Conservation (phyloP, 345 rosid genomes). For the Eutrema heterophyllum region DNA sequence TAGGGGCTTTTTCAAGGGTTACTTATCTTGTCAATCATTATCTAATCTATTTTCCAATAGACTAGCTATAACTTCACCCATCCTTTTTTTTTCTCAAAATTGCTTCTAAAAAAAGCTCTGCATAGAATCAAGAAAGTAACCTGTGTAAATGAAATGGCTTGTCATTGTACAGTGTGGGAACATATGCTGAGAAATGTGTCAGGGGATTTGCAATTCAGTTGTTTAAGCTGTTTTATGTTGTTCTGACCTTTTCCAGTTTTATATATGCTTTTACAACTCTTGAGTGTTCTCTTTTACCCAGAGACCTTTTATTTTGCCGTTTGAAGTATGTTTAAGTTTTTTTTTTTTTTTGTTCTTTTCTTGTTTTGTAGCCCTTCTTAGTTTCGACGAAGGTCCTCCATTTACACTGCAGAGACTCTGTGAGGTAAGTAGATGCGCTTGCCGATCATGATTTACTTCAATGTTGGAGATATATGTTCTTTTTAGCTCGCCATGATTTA, state of each 20-base stretch:
- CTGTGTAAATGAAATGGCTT: neutral
- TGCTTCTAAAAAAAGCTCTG: neutral
- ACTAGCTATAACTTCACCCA: neutral
- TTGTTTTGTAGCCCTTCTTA: conserved; percentile 53
- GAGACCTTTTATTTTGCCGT: neutral
- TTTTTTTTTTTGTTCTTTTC: conserved; percentile 1
- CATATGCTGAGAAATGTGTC: neutral
- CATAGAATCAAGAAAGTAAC: neutral
- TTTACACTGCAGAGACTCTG: conserved; percentile 94
- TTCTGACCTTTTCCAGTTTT: neutral
- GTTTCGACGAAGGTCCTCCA: conserved; percentile 85
- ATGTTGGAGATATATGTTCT: neutral
- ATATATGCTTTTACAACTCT: neutral
- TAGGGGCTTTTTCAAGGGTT: neutral
- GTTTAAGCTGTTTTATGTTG: neutral
- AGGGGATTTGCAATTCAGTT: neutral
- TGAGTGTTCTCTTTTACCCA: neutral
- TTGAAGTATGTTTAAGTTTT: neutral
- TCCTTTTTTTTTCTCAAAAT: neutral
- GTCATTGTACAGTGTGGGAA: neutral
- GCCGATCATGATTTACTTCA: neutral
- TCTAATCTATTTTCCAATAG: neutral
- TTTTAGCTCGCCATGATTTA: neutral
- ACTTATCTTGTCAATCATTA: neutral
- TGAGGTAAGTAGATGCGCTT: conserved; percentile 50